Evolutionary conservation across 768 basidiomycete genomes (phyloP).

Genomic region (Tricholoma furcatifolium): DNA sequence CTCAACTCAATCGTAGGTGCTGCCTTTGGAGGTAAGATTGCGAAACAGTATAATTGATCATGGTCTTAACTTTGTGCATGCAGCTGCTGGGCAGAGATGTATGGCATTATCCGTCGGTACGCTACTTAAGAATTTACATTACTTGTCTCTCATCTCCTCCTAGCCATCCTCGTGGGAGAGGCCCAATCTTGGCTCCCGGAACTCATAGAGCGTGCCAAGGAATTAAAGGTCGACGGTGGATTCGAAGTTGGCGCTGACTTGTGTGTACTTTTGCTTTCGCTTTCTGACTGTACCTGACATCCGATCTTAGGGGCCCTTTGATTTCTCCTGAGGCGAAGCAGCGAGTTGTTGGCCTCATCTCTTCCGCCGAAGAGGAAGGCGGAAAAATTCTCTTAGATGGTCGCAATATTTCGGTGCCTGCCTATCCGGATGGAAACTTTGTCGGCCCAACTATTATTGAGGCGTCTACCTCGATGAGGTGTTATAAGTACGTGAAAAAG

Average conservation of each 20-base stretch:
- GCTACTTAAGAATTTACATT: conserved; percentile 17
- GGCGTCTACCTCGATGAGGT: conserved; percentile 78
- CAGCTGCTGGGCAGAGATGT: conserved; percentile 94
- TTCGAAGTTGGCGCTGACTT: conserved; percentile 87
- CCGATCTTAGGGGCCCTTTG: conserved; percentile 64
- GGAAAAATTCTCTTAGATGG: conserved; percentile 89
- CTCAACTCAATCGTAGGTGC: conserved; percentile 92
- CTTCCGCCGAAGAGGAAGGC: conserved; percentile 74
- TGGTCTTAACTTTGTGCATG: conserved; percentile 12
- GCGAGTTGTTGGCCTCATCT: conserved; percentile 73
- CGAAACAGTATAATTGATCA: conserved; percentile 1
- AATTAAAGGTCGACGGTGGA: conserved; percentile 83
- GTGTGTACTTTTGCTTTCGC: conserved; percentile 32
- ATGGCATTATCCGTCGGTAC: conserved; percentile 93
- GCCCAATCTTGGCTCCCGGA: conserved; percentile 82
- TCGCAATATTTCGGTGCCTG: conserved; percentile 61
- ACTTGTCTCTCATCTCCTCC: conserved; percentile 2
- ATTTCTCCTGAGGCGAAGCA: conserved; percentile 82
- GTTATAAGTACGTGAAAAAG: conserved; percentile 68
- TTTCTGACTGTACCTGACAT: conserved; percentile 3
- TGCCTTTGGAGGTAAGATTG: conserved; percentile 76
- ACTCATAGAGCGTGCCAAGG: conserved; percentile 75
- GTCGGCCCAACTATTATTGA: conserved; percentile 91
- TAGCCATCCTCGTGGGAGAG: conserved; percentile 81
- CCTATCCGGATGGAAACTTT: conserved; percentile 89